Evolutionary conservation across 1,284 basidiomycete genomes (phyloP), one percentile per base, ranked within the genome.

Genomic region (Ustilago nuda): DNA sequence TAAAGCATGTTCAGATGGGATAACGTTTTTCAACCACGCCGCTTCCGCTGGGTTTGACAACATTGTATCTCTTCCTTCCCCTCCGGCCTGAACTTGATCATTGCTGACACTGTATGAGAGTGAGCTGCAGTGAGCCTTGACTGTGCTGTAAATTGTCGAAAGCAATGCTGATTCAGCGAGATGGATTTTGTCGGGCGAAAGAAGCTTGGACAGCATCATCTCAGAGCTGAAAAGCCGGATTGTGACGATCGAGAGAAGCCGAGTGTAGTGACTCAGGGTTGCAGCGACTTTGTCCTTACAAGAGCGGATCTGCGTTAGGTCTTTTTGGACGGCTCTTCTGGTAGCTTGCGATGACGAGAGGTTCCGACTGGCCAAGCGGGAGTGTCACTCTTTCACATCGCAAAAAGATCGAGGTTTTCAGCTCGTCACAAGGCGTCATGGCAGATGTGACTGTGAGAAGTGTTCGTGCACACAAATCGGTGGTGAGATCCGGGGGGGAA

Each of bases 401-500:
- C 36, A 32, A 48, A 19, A 35, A 53, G 36, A 41, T 58, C 56
- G 50, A 64, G 62, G 56, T 39, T 45, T 30, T 17, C 11, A 32
- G 17, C 4, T 11, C 23, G 27, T 17, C 17, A 41, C 11, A 52
- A 43, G 50, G 41, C 62, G 62, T 64, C 61, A 64, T 32, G 37
- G 41, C 53, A 27, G 23, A 27, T 27, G 23, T 27, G 23, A 27
- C 23, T 27, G 3, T 27, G 23, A 27, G 23, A 27, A 27, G 19
- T 35, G 51, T 33, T 17, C 12, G 51, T 52, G 51, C 51, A n/a
- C 13, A 27, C 2, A 55, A 8, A 23, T 15, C 3, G 6, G 4
- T 36, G 27, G 41, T 55, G 50, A 57, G 55, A 59, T 56, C 56
- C 43, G 63, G 63, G 56, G 63, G 56, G 30, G 62, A 64, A n/a